Base-by-base conservation (phyloP, 331 rosid genomes). In the Acacia pycnantha region DNA sequence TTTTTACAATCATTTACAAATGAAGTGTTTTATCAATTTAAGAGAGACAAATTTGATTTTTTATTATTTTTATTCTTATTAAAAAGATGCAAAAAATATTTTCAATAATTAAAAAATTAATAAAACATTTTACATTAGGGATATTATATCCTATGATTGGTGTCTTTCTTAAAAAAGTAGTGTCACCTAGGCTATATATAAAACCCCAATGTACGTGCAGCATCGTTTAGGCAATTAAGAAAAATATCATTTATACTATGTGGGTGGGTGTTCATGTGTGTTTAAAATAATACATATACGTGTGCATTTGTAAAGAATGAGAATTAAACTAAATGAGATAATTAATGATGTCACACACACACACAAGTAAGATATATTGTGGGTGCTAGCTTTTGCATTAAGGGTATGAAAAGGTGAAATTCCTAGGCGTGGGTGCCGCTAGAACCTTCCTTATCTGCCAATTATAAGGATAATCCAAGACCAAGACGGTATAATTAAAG, bases 401-500 rank as follows among this genome's bases (percentile, higher is more conserved):
- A 84, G 50, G 77, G 86, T 44, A 84, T 67, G 54, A 79, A 87
- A 80, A 77, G 68, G 43, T 67, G 29, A 84, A 80, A 80, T 82
- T 84, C 86, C 58, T 59, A 27, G 31, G 70, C 14, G 22, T 47
- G 46, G 65, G 79, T 85, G 79, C n/a, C 69, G n/a, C 77, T 19
- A 56, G 83, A 84, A 84, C 84, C 88, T 83, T 79, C 85, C 88
- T 27, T 26, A 65, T 46, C 58, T 43, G 21, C 77, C 61, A 18
- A 64, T 22, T 69, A 62, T 15, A 43, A 67, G 50, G 80, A 76
- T 70, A 47, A 44, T 81, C 65, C 73, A n/a, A n/a, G n/a, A n/a
- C n/a, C n/a, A 44, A 76, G 41, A 6, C 70, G 65, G 73, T 56
- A 27, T 44, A 69, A 71, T 76, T 89, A 81, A 90, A 91, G 90